These are phyloP conservation scores for Marasmius tenuissimus DNA, from an alignment of 1,284 basidiomycete genomes.

Conservation along the genomic window DNA sequence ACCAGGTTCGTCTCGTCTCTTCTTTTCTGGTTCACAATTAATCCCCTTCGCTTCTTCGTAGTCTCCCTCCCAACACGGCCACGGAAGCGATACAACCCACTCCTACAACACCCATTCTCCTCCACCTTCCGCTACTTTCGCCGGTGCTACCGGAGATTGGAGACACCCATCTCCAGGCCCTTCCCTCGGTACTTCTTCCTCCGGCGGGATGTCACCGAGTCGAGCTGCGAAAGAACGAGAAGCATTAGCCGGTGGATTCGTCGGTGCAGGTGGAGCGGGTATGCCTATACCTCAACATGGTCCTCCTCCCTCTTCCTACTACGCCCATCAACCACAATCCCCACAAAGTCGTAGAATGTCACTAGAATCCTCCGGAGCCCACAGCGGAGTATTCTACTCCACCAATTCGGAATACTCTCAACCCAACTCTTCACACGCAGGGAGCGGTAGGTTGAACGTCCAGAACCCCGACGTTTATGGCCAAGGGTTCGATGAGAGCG, in stretches of 20 bases:
- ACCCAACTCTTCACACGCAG: background rate
- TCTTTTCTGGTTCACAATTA: too few relatives aligned
- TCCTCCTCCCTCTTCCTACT: background rate
- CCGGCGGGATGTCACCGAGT: background rate
- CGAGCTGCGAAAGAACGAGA: background rate
- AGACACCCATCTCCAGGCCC: constrained; percentile 1
- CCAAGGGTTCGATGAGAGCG: constrained; percentile 23
- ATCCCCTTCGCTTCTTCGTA: background rate
- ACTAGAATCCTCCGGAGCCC: background rate
- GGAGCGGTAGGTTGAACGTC: background rate
- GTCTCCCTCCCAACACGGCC: background rate
- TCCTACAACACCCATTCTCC: background rate
- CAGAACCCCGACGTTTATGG: background rate
- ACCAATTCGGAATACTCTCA: background rate
- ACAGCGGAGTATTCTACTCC: background rate
- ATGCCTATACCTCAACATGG: background rate
- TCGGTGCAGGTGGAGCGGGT: background rate
- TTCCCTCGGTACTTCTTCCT: background rate
- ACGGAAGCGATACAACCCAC: background rate
- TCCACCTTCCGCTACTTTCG: background rate
- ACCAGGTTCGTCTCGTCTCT: too few relatives aligned
- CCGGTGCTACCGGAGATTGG: background rate
- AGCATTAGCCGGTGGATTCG: background rate
- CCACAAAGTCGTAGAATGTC: background rate
- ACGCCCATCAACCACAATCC: background rate